Base-by-base conservation (phyloP, 129 eudicot genomes). In the Pulicaria dysenterica region DNA sequence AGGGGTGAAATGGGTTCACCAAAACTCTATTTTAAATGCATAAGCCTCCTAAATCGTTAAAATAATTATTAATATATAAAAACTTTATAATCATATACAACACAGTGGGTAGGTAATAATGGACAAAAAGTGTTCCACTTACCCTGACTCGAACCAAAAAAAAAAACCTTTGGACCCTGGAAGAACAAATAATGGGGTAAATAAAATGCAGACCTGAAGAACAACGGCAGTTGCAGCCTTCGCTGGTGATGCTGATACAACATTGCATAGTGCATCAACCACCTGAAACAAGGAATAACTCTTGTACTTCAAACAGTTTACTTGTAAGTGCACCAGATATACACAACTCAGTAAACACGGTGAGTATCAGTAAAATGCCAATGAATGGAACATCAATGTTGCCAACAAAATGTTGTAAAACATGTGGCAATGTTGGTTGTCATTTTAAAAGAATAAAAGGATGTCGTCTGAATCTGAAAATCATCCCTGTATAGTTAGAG, bases 191-290 rank as follows among this genome's bases (percentile, higher is more conserved):
- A 46, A 44, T 38, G 61, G 69, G 17, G 62, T 75, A 58, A 68
- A 66, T 55, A 40, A 72, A 69, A 84, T 65, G 60, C 19, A 68
- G 62, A 94, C 98, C 98, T 94, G 97, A 70, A 94, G 95, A 68
- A 94, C 95, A 64, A 94, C 89, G 13, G 98, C 98, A 41, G 98
- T 88, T 69, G 98, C 91, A 73, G 96, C 98, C 79, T 94, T 94
- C 64, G 95, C 72, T 16, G 98, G 98, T 66, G 91, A 85, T 75
- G 98, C 98, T 17, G 95, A 82, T 74, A 94, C 98, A 58, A 94
- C 98, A 69, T 94, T 94, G 88, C 98, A 94, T 68, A 94, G 83
- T 6, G 98, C 98, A 83, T 91, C 98, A 76, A 90, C 92, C 79
- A 94, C 98, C 98, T 93, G 89, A 15, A 82, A 58, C 75, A 55